These are phyloP conservation scores for Citrullus amarus DNA, from an alignment of 306 rosid genomes.

Conservation along the genomic window DNA sequence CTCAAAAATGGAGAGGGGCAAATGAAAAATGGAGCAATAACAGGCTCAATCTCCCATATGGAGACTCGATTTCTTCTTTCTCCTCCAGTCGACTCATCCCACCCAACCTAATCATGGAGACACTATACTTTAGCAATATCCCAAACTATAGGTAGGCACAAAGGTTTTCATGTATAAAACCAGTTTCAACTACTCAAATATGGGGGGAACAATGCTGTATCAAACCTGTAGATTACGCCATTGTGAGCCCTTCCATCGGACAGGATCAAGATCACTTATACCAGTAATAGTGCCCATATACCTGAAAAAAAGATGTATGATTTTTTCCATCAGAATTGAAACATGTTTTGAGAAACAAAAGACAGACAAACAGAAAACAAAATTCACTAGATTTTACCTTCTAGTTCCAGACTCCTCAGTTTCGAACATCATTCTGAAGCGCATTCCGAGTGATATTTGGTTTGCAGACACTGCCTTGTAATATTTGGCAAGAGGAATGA, in stretches of 20 bases:
- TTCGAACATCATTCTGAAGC: slow-evolving; percentile 95
- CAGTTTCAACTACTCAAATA: background rate
- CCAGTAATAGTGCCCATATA: slow-evolving; percentile 98
- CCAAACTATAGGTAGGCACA: background rate
- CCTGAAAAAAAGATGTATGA: slow-evolving; percentile 27
- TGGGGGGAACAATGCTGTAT: background rate
- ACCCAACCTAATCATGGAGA: slow-evolving; percentile 59
- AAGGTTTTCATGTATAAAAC: background rate
- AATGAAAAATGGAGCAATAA: slow-evolving; percentile 90
- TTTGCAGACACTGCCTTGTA: slow-evolving; percentile 90
- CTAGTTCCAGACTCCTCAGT: slow-evolving; percentile 97
- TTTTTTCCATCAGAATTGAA: background rate
- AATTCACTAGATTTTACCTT: slow-evolving; percentile 41
- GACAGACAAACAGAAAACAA: background rate
- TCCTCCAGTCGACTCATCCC: slow-evolving; percentile 98
- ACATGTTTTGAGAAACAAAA: background rate
- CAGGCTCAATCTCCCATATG: slow-evolving; percentile 96
- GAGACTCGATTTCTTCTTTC: slow-evolving; percentile 86
- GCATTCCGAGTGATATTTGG: slow-evolving; percentile 90
- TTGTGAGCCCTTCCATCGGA: slow-evolving; percentile 91
- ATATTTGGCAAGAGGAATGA: slow-evolving; percentile 92
- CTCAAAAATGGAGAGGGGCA: slow-evolving; percentile 89
- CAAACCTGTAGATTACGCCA: slow-evolving; percentile 95
- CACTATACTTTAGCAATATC: background rate
- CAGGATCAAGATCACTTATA: slow-evolving; percentile 78